Percentiles rank a stretch among this genome's conserved stretches.
Evolutionary conservation across 2,329 filamentous ascomycete species (phyloP).

Genomic region (Elsinoe australis): DNA sequence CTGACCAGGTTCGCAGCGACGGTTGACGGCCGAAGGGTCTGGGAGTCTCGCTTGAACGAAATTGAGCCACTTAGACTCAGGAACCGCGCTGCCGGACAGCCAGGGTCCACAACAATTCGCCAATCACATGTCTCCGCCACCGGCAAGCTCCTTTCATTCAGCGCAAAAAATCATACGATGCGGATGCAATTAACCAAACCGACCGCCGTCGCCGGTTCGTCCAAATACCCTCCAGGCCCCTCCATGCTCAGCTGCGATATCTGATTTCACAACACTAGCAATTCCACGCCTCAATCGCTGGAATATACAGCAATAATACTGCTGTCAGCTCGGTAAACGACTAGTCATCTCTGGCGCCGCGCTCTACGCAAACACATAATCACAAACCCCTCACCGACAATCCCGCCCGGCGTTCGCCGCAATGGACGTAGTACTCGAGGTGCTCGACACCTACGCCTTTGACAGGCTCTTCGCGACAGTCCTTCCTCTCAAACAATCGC

Average conservation of each 20-base stretch:
- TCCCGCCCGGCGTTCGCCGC: slow-evolving; percentile 27
- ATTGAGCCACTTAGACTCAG: not conserved
- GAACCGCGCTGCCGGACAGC: not conserved
- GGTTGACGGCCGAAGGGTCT: not conserved
- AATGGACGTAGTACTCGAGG: slow-evolving; percentile 90
- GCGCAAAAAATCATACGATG: slow-evolving; percentile 16
- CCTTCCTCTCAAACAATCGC: slow-evolving; percentile 50
- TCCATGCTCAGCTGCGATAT: not conserved
- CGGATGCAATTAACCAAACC: slow-evolving; percentile 15
- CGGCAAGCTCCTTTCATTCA: not conserved
- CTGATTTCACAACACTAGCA: no score
- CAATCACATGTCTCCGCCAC: slow-evolving; percentile 8
- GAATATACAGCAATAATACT: no score
- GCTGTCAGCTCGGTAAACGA: not conserved
- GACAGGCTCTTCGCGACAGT: slow-evolving; percentile 69
- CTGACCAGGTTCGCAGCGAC: slow-evolving; percentile 19
- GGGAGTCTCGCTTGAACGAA: not conserved
- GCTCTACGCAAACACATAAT: not conserved
- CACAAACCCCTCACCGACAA: slow-evolving; percentile 10
- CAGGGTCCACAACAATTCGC: slow-evolving; percentile 1
- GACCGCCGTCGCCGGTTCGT: not conserved
- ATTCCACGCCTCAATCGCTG: no score
- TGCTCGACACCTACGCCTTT: slow-evolving; percentile 72
- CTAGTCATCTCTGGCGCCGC: not conserved
- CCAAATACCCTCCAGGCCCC: slow-evolving; percentile 6